Evolutionary conservation across 148 eudicot genomes (phyloP).

Genomic region (Cornus suecica): DNA sequence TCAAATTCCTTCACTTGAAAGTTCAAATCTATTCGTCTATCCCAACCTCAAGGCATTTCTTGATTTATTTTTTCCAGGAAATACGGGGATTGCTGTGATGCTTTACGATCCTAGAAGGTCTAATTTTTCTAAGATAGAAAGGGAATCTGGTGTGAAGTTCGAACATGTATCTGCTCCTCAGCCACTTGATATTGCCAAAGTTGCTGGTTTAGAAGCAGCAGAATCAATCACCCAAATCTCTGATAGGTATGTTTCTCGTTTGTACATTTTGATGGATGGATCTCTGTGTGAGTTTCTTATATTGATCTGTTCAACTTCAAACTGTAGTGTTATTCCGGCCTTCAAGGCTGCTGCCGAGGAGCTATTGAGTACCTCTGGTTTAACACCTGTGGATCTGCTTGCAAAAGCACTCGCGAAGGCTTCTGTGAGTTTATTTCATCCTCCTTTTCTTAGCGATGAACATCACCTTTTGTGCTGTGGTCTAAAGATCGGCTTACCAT

Average conservation of each 20-base stretch:
- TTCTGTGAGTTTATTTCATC: slow-evolving; percentile 46
- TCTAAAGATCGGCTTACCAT: neutral
- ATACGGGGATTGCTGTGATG: slow-evolving; percentile 87
- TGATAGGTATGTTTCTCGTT: slow-evolving; percentile 54
- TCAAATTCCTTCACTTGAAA: no score
- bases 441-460: neutral
- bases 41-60: neutral
- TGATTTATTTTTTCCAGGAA: slow-evolving; percentile 37
- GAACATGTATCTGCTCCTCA: slow-evolving; percentile 91
- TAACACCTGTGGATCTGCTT: slow-evolving; percentile 71
- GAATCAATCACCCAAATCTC: slow-evolving; percentile 58
- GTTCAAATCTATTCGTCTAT: no score
- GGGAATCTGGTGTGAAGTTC: slow-evolving; percentile 92
- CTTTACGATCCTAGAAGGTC: slow-evolving; percentile 82
- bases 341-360: slow-evolving; percentile 91
- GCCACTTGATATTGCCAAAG: slow-evolving; percentile 90
- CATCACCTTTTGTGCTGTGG: neutral
- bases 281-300: neutral
- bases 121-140: slow-evolving; percentile 66
- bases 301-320: neutral
- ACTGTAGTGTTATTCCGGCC: slow-evolving; percentile 75
- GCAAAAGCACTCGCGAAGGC: slow-evolving; percentile 93
- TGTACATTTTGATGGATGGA: neutral
- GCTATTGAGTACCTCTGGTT: slow-evolving; percentile 62
- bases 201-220: slow-evolving; percentile 75